Base-by-base conservation (phyloP, 805 yeast species). In the Ogataea nonfermentans region DNA sequence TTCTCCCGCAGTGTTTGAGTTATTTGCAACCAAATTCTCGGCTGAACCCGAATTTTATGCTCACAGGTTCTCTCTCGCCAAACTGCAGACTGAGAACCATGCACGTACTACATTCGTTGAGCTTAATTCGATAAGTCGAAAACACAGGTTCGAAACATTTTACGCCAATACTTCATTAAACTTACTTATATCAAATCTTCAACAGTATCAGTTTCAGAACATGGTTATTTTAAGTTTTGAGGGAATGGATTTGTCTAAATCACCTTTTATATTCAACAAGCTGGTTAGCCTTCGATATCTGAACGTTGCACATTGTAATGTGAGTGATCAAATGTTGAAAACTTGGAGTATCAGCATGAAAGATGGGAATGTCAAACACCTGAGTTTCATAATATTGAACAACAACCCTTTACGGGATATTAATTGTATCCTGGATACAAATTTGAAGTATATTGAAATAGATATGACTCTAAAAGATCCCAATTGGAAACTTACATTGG, bases 111-210 rank as follows among this genome's bases (percentile, higher is more conserved):
- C 49, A 0, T 49, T 40, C 23, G 37, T 52, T 13, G 38, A 42
- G 9, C 19, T 41, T 25, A 47, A 51, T 27, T 48, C 52, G 1
- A 32, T 51, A 12, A 29, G 42, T 8, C 34, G 39, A 12, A 54
- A 52, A 24, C 68, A 65, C 41, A 41, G 71, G 22, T 48, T 65
- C n/a, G 70, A 66, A 42, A 55, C 67, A 5, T 41, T 65, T 2
- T 61, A 53, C 28, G 41, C 49, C 4, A 63, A 65, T 42, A 28
- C 59, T 1, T 36, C 55, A 19, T 42, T 38, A 9, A 27, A 37
- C 13, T 23, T 48, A 2, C 14, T 56, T 30, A 37, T 48, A 6
- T 4, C 12, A 3, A 46, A 49, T 29, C 24, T 55, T 2, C 48
- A 44, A 14, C 23, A 14, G 10, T 17, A 13, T 9, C 22, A 35